Base-by-base conservation (phyloP, 169 alveolate species). In the Plasmodium yoelii region DNA sequence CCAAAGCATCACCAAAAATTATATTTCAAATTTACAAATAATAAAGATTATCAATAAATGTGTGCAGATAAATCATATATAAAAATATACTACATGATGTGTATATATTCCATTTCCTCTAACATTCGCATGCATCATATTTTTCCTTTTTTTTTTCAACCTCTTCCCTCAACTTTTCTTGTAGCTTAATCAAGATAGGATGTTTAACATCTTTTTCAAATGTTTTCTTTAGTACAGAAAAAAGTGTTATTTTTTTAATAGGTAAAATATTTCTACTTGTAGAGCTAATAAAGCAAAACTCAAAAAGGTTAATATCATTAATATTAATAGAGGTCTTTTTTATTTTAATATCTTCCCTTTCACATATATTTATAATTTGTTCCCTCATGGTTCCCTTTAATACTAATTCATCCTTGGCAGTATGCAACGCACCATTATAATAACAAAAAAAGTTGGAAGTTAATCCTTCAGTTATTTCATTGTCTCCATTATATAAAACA, bases 391-490 rank as follows among this genome's bases (percentile, higher is more conserved):
- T 82, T 18, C 90, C 90, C 19, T 82, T 82, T 26, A 82, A 61
- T 56, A 82, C 90, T 44, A 49, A 22, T 57, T 82, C 90, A 28
- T 82, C 90, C 9, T 67, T 42, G 6, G 84, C 73, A 39, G 90
- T 82, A 15, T 82, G 57, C 53, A 82, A 56, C 6, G 80, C 69
- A 56, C 42, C 61, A 61, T 82, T 61, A 67, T 53, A 57, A 68
- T 55, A 82, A 60, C 90, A 65, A 60, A 82, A 82, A 82, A 82
- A 82, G 53, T 82, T 82, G 49, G 86, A 55, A 15, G 86, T 67
- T 47, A 82, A 69, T 47, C 90, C 90, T 68, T 82, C 90, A 8
- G 90, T 82, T 55, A 82, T 82, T 82, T 82, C 86, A 67, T 61
- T 39, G 60, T 55, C 56, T 49, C 57, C 73, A 72, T 82, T 82